Evolutionary conservation across 2,329 filamentous ascomycete genomes (phyloP), one percentile per base, ranked within the genome.

Genomic region (Fusarium coffeatum): DNA sequence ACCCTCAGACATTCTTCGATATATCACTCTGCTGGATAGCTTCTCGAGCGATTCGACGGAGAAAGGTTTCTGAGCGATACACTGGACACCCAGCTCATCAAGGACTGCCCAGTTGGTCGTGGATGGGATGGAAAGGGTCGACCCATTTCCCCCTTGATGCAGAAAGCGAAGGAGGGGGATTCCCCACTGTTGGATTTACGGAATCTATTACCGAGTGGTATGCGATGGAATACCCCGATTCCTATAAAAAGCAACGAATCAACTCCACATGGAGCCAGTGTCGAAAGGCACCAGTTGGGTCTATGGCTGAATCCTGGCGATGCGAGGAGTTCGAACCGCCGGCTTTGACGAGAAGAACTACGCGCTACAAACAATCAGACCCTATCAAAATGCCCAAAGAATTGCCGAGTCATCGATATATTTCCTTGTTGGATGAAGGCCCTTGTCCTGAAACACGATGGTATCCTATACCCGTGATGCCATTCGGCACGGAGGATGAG

Each of bases 51-150:
- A 12, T 49, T 2, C 20, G 2, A 34, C 20, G 20, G 4, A 16
- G 46, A 18, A 34, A 15, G 5, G 28, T 23, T 7, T 49, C 47
- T 1, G n/a, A 20, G 5, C 28, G 20, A 7, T 49, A 34, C 4
- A n/a, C 3, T 1, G 20, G 28, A 6, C 15, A 23, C 3, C 28
- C 28, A 3, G 0, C 10, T 6, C 15, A 6, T 3, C 8, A 0
- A 7, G 28, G 28, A 9, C 5, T 49, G 0, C 28, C 47, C 3
- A 49, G 47, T 5, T 49, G 47, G 47, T 49, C 47, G 2, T 49
- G 47, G 47, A 49, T 49, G 47, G 47, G 47, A 11, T 49, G 47
- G 47, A 16, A 49, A 23, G 47, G 47, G 5, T 7, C 2, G 2
- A 20, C 3, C 2, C 2, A 4, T 4, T 23, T 49, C 0, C 28